A percentile compares a stretch with the other conserved stretches of the same genome.
These are phyloP conservation scores for Cryphonectria naterciae DNA, from an alignment of 2,329 filamentous ascomycete genomes.

Conservation along the genomic window DNA sequence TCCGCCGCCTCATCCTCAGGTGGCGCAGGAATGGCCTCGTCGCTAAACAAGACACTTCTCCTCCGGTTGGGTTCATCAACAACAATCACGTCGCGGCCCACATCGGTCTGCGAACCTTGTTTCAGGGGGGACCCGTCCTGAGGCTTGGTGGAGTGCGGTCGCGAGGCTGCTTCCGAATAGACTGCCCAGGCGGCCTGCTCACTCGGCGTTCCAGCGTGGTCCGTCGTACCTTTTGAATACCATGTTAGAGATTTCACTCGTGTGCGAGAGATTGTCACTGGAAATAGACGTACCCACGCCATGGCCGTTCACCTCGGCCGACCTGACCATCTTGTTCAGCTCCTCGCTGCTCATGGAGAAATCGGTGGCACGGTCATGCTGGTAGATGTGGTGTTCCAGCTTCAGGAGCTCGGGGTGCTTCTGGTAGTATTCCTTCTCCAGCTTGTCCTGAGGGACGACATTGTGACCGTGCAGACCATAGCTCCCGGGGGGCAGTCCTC, in stretches of 20 bases:
- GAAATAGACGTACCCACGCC: conserved; percentile 51
- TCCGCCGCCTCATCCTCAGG: conserved; percentile 63
- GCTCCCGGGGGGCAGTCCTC: conserved; percentile 79
- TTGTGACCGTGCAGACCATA: conserved; percentile 93
- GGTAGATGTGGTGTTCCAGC: conserved; percentile 68
- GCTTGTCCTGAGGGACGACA: conserved; percentile 73
- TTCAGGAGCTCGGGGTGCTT: conserved; percentile 84
- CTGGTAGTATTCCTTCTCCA: conserved; percentile 89
- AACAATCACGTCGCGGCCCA: conserved; percentile 70
- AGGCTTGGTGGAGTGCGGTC: conserved; percentile 51
- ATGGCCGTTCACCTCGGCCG: conserved; percentile 62
- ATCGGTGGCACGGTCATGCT: conserved; percentile 64
- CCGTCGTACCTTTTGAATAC: conserved; percentile 60
- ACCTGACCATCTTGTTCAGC: conserved; percentile 84
- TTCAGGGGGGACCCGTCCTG: conserved; percentile 40
- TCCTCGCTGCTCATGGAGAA: conserved; percentile 89
- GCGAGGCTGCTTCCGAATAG: conserved; percentile 78
- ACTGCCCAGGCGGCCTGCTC: conserved; percentile 91
- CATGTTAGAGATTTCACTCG: conserved; percentile 35
- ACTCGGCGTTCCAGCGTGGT: conserved; percentile 74
- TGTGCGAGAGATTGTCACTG: not conserved
- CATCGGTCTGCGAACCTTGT: conserved; percentile 34
- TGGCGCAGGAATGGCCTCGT: conserved; percentile 42
- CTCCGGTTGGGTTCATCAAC: conserved; percentile 68
- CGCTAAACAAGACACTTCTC: conserved; percentile 49